These are phyloP conservation scores for Entoloma clypeatum DNA, from an alignment of 1,284 basidiomycete species.

Conservation along the genomic window DNA sequence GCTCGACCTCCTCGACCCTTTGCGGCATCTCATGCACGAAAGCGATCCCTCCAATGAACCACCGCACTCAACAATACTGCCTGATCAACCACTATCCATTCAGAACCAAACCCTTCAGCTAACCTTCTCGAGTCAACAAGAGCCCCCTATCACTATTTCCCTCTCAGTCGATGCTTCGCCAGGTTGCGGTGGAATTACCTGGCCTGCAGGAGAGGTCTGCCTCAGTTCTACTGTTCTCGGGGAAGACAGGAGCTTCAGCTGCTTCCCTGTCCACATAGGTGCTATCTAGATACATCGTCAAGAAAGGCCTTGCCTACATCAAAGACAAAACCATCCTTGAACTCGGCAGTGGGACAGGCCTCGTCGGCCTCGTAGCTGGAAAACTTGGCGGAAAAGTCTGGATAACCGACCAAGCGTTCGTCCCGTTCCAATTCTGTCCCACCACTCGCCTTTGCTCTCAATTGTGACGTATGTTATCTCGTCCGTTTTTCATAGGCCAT, in stretches of 20 bases:
- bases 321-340: slow-evolving; percentile 66
- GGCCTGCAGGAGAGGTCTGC: slow-evolving; percentile 86
- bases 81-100: slow-evolving; percentile 54
- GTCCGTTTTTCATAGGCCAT: slow-evolving; percentile 44
- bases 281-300: slow-evolving; percentile 67
- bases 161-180: slow-evolving; percentile 74
- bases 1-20: slow-evolving; percentile 56
- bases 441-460: slow-evolving; percentile 9
- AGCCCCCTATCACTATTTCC: slow-evolving; percentile 35
- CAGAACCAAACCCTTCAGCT: slow-evolving; percentile 45
- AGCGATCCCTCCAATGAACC: not conserved
- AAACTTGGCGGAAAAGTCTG: slow-evolving; percentile 63
- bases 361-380: slow-evolving; percentile 83
- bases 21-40: slow-evolving; percentile 55
- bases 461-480: slow-evolving; percentile 20
- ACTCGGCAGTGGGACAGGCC: slow-evolving; percentile 86
- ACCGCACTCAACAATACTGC: slow-evolving; percentile 42
- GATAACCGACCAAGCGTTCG: slow-evolving; percentile 89
- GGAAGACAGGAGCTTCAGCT: slow-evolving; percentile 1
- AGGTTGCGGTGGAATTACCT: slow-evolving; percentile 89
- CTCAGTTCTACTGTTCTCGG: slow-evolving; percentile 1
- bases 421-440: slow-evolving; percentile 22
- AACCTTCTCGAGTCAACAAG: slow-evolving; percentile 36
- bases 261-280: slow-evolving; percentile 45
- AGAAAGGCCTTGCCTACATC: slow-evolving; percentile 48